Conservation (phyloP, 805 yeast species). For the Metschnikowia baotianmanensis region DNA sequence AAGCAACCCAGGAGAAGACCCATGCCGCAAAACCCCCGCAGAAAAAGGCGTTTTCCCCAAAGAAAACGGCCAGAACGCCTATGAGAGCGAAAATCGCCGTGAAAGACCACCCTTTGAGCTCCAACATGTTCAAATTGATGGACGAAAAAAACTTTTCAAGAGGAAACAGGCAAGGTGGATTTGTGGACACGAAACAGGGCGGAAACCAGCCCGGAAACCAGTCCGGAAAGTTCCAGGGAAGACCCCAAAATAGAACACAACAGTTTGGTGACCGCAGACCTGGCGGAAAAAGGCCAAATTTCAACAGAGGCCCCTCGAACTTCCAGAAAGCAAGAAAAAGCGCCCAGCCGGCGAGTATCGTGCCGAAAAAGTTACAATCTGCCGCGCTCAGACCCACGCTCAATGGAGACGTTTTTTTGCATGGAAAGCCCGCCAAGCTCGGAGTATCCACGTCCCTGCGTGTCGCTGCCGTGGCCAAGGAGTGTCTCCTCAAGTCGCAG, state of each 20-base stretch:
- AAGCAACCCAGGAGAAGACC: not conserved
- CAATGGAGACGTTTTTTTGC: constrained; percentile 30
- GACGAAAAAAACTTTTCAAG: constrained; percentile 8
- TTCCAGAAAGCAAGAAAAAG: not conserved
- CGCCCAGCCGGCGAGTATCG: constrained; percentile 11
- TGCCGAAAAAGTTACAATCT: constrained; percentile 17
- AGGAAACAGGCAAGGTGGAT: not conserved
- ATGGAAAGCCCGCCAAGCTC: constrained; percentile 32
- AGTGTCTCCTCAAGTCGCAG: constrained; percentile 35
- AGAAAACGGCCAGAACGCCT: not conserved
- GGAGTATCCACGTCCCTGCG: constrained; percentile 27
- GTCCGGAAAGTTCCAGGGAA: not conserved
- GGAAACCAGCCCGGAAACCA: not conserved
- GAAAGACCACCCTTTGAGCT: constrained; percentile 21
- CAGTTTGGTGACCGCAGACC: constrained; percentile 1
- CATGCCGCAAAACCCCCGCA: not conserved
- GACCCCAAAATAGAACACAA: not conserved
- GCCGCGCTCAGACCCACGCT: constrained; percentile 21
- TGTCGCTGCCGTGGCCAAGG: constrained; percentile 41
- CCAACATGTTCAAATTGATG: constrained; percentile 16
- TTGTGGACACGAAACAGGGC: not conserved
- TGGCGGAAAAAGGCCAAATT: not conserved
- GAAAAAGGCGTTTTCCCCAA: not conserved
- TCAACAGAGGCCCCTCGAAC: not conserved
- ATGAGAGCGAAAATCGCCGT: constrained; percentile 10